Conservation (phyloP, 2,329 filamentous ascomycete species). For the Fusarium sp. region DNA sequence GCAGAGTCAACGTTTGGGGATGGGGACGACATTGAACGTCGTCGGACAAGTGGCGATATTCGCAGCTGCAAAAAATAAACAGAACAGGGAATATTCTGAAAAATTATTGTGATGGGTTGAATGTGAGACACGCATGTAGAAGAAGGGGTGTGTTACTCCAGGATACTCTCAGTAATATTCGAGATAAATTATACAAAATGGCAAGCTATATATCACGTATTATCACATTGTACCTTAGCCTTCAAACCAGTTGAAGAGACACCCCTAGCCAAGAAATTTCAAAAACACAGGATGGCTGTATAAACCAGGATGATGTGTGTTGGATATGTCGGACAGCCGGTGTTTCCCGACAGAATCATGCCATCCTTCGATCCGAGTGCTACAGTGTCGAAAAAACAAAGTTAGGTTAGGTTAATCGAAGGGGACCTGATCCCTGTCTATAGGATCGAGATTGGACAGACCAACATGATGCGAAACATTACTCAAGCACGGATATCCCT, state of each 20-base stretch:
- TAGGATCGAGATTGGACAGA: conserved; percentile 16
- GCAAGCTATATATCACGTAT: conserved; percentile 23
- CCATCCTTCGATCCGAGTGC: conserved; percentile 42
- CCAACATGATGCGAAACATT: conserved; percentile 37
- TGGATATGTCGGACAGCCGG: conserved; percentile 33
- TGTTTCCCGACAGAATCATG: conserved; percentile 48
- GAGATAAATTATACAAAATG: conserved; percentile 29
- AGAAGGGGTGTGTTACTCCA: conserved; percentile 30
- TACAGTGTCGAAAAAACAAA: conserved; percentile 30
- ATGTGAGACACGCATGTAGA: conserved; percentile 29
- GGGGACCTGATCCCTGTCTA: conserved; percentile 25
- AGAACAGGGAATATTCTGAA: conserved; percentile 30
- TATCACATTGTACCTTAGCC: neutral
- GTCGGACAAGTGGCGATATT: conserved; percentile 22
- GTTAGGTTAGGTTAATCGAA: conserved; percentile 8
- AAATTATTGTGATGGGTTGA: conserved; percentile 12
- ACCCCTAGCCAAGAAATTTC: conserved; percentile 18
- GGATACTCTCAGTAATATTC: conserved; percentile 22
- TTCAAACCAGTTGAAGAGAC: neutral
- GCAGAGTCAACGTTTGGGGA: conserved; percentile 23
- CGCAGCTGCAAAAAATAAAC: conserved; percentile 29
- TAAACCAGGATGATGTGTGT: conserved; percentile 33
- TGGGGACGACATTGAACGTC: conserved; percentile 43
- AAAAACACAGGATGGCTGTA: conserved; percentile 14
- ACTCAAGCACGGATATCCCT: conserved; percentile 35